Conservation (phyloP, 2,329 filamentous ascomycete species). For the Xylariomycetidae sp. region DNA sequence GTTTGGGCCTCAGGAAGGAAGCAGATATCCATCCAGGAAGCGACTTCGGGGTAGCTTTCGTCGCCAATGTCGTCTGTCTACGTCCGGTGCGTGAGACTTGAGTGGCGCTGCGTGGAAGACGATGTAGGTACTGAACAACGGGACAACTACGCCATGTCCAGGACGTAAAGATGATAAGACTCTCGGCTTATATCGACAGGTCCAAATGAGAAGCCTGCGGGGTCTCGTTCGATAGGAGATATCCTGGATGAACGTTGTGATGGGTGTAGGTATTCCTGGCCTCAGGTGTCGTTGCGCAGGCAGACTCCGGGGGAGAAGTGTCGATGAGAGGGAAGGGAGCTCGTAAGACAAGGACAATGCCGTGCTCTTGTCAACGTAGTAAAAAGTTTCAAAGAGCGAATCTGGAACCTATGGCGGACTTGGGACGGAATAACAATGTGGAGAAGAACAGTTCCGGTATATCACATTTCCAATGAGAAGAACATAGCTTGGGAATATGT, state of each 20-base stretch:
- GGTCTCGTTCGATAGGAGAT: no score
- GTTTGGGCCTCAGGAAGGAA: no score
- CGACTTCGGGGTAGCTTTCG: no score
- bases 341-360: constrained; percentile 9
- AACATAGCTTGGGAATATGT: constrained; percentile 18
- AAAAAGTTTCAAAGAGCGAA: constrained; percentile 8
- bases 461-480: constrained; percentile 15
- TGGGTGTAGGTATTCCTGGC: not conserved
- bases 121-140: no score
- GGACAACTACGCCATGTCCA: no score
- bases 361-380: constrained; percentile 15
- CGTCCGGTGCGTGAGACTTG: no score
- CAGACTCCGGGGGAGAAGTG: not conserved
- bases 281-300: not conserved
- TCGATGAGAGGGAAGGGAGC: not conserved
- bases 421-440: constrained; percentile 19
- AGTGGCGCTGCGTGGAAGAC: no score
- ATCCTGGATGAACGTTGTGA: not conserved
- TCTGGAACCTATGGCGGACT: constrained; percentile 17
- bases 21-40: no score
- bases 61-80: no score
- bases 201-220: no score
- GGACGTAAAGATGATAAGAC: no score
- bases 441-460: constrained; percentile 19
- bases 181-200: no score